Base-by-base conservation (phyloP, 768 basidiomycete species). In the Suillus variegatus region DNA sequence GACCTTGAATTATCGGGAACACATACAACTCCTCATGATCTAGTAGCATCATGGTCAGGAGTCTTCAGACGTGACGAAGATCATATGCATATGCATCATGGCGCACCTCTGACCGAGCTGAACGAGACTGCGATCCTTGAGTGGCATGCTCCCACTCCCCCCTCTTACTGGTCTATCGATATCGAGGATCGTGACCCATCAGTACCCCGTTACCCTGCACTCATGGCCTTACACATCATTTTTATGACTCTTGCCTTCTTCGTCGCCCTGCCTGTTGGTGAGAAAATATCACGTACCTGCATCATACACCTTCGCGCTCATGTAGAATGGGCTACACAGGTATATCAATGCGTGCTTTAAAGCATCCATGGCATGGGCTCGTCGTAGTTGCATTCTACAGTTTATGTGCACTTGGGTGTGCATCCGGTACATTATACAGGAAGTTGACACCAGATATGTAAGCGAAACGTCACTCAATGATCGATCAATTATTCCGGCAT, bases 401-500 rank as follows among this genome's bases (percentile, higher is more conserved):
- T 14, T 80, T 92, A 25, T 79, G 82, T 61, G 75, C 80, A 1
- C 73, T 96, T 47, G 93, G 93, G 6, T 86, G 90, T 74, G 81
- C 86, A 16, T 77, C 89, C 25, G 90, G 89, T 70, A 82, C 82
- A 2, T 73, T 92, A 28, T 97, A 98, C 77, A 82, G 82, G 52
- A 92, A 92, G 68, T 75, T 89, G 60, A 94, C 93, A 0, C 93
- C 93, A 3, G 84, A 96, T 76, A 88, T 95, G 90, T 95, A 76
- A 72, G 90, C 52, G 63, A 28, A 67, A 13, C 78, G 70, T 65
- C 65, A 70, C 22, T 47, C 8, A 20, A n/a, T 35, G 20, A 2
- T 12, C 3, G 20, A n/a, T 49, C 54, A 38, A 8, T 47, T 9
- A 44, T 44, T 20, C 35, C 60, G 47, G 40, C 32, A 61, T 58